Evolutionary conservation across 495 filamentous ascomycete species (phyloP), one percentile per base, ranked within the genome.

Genomic region (Hypoxylon fuscum): DNA sequence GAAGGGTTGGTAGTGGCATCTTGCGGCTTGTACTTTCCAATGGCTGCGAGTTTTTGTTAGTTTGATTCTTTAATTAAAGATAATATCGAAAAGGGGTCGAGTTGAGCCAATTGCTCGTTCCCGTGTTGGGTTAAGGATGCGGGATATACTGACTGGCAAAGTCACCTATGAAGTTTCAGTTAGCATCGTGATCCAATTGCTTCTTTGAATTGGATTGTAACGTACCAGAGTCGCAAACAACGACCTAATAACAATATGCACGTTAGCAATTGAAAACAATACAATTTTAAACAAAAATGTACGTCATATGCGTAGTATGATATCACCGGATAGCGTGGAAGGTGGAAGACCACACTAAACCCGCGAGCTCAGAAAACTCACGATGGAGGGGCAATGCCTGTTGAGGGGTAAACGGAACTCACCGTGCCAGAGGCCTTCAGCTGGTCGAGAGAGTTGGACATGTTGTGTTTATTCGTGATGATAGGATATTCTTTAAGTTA

Each of bases 1-100:
- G 95, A 97, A 34, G 95, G 95, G 85, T 99, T 99, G 77, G 95
- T 99, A 73, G 93, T 97, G 70, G 93, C 95, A 90, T 99, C 95
- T 86, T 97, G 93, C 53, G 95, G 95, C 87, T 97, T 95, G 87
- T 99, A 99, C 83, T 99, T 98, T 85, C 83, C 92, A 77, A 99
- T 99, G 72, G 93, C 91, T 86, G 80, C n/a, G 4, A 73, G 59
- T 69, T 47, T 43, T 7, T 66, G 76, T 82, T 59, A 79, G 74
- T 65, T 56, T 37, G 14, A 21, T 42, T 25, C 37, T 40, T 5
- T 3, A 6, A 32, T 44, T 12, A 20, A n/a, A 11, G 25, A 8
- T 27, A 8, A 27, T n/a, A n/a, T n/a, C n/a, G 25, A 27, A 35
- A 11, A 32, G 11, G 21, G 8, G 27, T 21, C 38, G 14, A 21